These are phyloP conservation scores for Thozetella sp. DNA, from an alignment of 495 filamentous ascomycete species.

Conservation along the genomic window DNA sequence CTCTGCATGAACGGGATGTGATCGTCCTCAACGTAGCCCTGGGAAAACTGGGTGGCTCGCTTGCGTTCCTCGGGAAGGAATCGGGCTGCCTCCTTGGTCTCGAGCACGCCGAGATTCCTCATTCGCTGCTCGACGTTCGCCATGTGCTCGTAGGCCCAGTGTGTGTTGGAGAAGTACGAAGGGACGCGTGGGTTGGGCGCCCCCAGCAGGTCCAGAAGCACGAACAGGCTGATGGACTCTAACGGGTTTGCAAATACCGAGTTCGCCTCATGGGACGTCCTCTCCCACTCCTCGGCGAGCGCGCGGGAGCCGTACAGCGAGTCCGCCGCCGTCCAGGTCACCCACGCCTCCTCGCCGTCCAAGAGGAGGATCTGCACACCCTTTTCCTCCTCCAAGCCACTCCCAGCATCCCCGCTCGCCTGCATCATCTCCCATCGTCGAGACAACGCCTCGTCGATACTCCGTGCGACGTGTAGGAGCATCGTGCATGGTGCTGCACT, in stretches of 20 bases:
- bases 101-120: slow-evolving; percentile 45
- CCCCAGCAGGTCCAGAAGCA: slow-evolving; percentile 92
- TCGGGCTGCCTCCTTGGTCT: slow-evolving; percentile 22
- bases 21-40: slow-evolving; percentile 72
- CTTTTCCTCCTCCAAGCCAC: slow-evolving; percentile 65
- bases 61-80: slow-evolving; percentile 59
- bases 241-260: slow-evolving; percentile 58
- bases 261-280: slow-evolving; percentile 11
- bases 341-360: slow-evolving; percentile 94
- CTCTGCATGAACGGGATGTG: slow-evolving; percentile 85
- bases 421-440: slow-evolving; percentile 78
- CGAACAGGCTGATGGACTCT: slow-evolving; percentile 80
- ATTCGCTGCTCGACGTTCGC: slow-evolving; percentile 71
- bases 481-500: slow-evolving; percentile 93
- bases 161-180: slow-evolving; percentile 83
- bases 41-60: slow-evolving; percentile 40
- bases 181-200: slow-evolving; percentile 67
- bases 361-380: slow-evolving; percentile 90
- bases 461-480: slow-evolving; percentile 82
- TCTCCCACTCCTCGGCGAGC: slow-evolving; percentile 25
- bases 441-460: slow-evolving; percentile 75
- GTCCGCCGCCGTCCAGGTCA: slow-evolving; percentile 74
- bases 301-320: slow-evolving; percentile 79
- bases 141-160: slow-evolving; percentile 87
- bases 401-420: slow-evolving; percentile 50